Base-by-base conservation (phyloP, 352 stramenopile species). In the Phytophthora nicotianae region DNA sequence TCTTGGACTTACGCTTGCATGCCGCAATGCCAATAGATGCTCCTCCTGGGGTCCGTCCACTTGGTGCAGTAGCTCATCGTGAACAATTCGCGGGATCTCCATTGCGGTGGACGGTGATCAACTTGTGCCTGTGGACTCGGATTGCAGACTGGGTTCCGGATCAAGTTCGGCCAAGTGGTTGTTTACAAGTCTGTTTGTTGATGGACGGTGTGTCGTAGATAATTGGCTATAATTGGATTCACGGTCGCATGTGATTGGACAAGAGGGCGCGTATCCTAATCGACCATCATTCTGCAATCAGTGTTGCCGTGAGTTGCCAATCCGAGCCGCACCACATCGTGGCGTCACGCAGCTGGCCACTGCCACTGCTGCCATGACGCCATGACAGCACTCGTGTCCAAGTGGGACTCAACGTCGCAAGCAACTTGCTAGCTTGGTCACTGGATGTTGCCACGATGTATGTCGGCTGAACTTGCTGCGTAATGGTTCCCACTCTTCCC, bases 1-100 rank as follows among this genome's bases (percentile, higher is more conserved):
- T 48, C 42, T 46, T 5, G 57, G 63, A 35, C 57, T 71, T 8
- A 71, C 50, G 11, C 63, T 71, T 17, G 43, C 57, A 26, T 38
- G 43, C 4, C 50, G 23, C 21, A 67, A 14, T 5, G 21, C 47
- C 17, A 81, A 41, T 16, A 75, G 43, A 20, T 84, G 64, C 41
- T 72, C 52, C 41, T 75, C 72, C 50, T 74, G 76, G 24, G 67
- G 65, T 24, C 74, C 74, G 19, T 86, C 76, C 41, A 86, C 62
- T 43, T 77, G 52, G 48, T 75, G 79, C 19, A 86, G 65, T 24
- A 85, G 46, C 57, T 83, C 74, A 49, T 89, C 79, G 61, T 88
- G 74, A 51, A 72, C 49, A 50, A 79, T 65, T 9, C 66, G 79
- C 17, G 74, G 58, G 20, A 83, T 56, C 14, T 86, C 79, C 79